Conservation (phyloP, 2,329 filamentous ascomycete genomes). For the Aspergillus tamarii region DNA sequence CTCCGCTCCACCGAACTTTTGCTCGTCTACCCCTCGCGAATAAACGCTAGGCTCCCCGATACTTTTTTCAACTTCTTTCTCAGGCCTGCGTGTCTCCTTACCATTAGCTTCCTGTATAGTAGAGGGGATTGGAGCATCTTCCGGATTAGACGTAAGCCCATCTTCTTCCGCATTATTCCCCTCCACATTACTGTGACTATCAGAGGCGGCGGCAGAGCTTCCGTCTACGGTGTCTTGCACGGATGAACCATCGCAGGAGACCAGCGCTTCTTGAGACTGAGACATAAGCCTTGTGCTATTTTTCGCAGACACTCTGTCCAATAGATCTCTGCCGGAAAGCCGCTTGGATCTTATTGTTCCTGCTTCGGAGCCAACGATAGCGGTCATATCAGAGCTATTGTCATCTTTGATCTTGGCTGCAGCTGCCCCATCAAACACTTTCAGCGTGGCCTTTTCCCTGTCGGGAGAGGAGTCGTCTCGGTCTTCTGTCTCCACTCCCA, state of each 20-base stretch:
- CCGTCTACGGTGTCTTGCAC: slow-evolving; percentile 31
- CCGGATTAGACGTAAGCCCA: background rate
- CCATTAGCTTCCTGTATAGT: background rate
- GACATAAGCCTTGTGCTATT: slow-evolving; percentile 21
- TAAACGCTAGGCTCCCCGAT: slow-evolving; percentile 9
- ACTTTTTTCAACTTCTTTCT: slow-evolving; percentile 1
- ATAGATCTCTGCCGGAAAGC: slow-evolving; percentile 32
- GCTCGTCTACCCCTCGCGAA: slow-evolving; percentile 10
- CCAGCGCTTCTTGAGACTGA: slow-evolving; percentile 44
- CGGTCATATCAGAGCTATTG: slow-evolving; percentile 69
- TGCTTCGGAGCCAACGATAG: slow-evolving; percentile 48
- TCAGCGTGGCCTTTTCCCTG: slow-evolving; percentile 18
- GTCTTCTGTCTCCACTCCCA: slow-evolving; percentile 2
- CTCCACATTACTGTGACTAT: slow-evolving; percentile 19
- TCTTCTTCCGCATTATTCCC: slow-evolving; percentile 8
- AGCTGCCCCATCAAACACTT: slow-evolving; percentile 22
- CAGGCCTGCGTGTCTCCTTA: background rate
- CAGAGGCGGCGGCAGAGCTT: slow-evolving; percentile 21
- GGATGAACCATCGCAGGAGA: slow-evolving; percentile 28
- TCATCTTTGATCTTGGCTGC: slow-evolving; percentile 47
- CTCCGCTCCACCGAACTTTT: background rate
- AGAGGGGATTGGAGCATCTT: background rate
- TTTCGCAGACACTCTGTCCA: slow-evolving; percentile 30
- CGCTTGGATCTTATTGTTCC: slow-evolving; percentile 34
- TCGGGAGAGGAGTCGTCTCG: background rate